A percentile compares a stretch with the other conserved stretches of the same genome.
phyloP scores from a whole-genome alignment of 1,139 yeast species.

The Magnusiomyces magnusii region DNA sequence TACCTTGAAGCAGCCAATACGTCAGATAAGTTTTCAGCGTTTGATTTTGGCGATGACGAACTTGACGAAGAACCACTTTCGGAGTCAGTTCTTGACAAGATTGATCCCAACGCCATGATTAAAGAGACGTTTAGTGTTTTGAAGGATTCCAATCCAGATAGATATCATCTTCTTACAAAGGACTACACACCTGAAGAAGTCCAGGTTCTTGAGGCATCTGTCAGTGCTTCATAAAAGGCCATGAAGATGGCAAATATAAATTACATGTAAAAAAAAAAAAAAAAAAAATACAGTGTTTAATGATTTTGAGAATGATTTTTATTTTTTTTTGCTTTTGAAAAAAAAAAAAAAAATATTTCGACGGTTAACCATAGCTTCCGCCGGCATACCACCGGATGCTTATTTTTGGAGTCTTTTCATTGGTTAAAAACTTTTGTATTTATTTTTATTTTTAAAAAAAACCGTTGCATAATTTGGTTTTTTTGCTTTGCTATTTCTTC shows the following conservation, averaged over 20 bases:
- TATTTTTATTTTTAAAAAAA: no score
- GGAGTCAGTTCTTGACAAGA: constrained; percentile 64
- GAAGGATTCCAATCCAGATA: constrained; percentile 26
- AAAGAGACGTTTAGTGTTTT: constrained; percentile 38
- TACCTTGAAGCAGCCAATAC: constrained; percentile 21
- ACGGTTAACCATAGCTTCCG: neutral
- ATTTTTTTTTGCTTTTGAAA: neutral
- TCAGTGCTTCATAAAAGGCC: neutral
- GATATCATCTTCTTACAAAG: constrained; percentile 28
- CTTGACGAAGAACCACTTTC: constrained; percentile 75
- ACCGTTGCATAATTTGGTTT: no score
- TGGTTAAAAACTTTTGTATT: neutral
- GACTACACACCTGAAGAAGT: constrained; percentile 32
- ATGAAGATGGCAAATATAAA: neutral
- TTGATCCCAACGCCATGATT: constrained; percentile 55
- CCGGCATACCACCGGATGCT: neutral
- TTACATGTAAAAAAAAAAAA: neutral
- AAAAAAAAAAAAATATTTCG: neutral
- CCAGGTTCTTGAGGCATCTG: constrained; percentile 23
- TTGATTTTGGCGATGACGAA: constrained; percentile 36
- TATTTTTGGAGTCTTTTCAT: neutral
- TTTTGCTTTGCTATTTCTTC: neutral
- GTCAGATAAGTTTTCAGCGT: neutral
- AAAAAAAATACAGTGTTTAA: no score
- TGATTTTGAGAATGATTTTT: neutral